Base-by-base conservation (phyloP, 495 filamentous ascomycete species). In the Trichocladium antarcticum region DNA sequence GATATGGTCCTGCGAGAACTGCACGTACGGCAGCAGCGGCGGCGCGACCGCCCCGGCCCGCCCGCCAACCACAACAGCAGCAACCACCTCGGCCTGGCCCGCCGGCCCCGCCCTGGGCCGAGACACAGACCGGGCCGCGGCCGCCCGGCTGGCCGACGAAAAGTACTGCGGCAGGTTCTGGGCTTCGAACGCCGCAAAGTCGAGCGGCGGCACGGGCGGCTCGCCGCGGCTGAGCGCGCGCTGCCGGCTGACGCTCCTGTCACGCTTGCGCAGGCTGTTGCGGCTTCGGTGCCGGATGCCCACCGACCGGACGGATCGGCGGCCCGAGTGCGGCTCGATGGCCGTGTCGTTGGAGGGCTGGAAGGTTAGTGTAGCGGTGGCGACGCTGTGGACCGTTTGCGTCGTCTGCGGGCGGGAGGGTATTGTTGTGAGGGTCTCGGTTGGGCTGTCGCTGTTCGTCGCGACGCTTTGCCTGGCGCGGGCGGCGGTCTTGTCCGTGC, bases 1-100 rank as follows among this genome's bases (percentile, higher is more conserved):
- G 36, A 63, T 59, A 52, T 78, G 71, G 0, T 69, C 65, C 34
- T 67, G 67, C 1, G 75, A 56, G 50, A 78, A 76, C 34, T 74
- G 69, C 17, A 76, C 71, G 6, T 62, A 59, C 15, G 74, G 74
- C 38, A 75, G 56, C 27, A 69, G 51, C 15, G 58, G 27, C 27
- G 27, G 31, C 10, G 31, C 31, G 11, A 32, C 7, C 5, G 11
- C 31, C 31, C 9, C 31, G 24, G 24, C 24, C 8, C 8, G 31
- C 31, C 31, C 7, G 10, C 27, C 27, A 10, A 29, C 27, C 27
- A 10, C 27, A 32, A 10, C 31, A 32, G 10, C 12, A 32, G 31
- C 31, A 32, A 14, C 31, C 31, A 10, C 9, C 1, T 15, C 45
- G 19, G 11, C 24, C 12, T 2, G 17, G 19, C 12, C 36, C 12